Evolutionary conservation across 2,329 filamentous ascomycete genomes (phyloP).

Genomic region (Ophiostoma sp.): DNA sequence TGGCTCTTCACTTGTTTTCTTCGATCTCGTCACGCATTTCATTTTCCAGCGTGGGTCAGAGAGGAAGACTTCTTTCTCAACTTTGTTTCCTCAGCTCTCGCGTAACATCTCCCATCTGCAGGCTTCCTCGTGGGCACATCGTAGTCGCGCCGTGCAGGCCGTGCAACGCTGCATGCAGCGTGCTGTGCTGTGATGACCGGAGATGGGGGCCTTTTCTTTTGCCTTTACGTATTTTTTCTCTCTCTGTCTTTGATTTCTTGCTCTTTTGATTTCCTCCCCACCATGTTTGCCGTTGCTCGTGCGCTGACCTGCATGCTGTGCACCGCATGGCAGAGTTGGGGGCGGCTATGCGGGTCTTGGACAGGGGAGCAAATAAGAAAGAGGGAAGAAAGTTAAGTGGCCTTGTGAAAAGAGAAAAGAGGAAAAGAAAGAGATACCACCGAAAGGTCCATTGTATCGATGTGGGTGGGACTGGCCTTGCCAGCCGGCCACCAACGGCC

Average conservation of each 20-base stretch:
- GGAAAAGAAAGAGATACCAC: not conserved
- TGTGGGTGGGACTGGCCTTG: not conserved
- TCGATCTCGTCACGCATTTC: slow-evolving; percentile 7
- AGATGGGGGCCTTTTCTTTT: not conserved
- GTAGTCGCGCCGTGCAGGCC: slow-evolving; percentile 5
- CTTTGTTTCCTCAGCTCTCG: not conserved
- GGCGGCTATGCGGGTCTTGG: slow-evolving; percentile 16
- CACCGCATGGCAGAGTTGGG: slow-evolving; percentile 9
- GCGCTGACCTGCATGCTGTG: slow-evolving; percentile 10
- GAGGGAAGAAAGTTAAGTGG: not conserved
- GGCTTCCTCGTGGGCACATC: not conserved
- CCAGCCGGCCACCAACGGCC: slow-evolving; percentile 4
- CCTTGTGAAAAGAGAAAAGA: not conserved
- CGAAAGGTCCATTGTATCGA: not conserved
- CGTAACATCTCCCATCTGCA: not conserved
- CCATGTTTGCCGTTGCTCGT: slow-evolving; percentile 11
- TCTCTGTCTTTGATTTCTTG: not conserved
- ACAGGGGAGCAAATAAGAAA: not conserved
- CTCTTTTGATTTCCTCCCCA: not conserved
- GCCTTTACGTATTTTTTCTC: not conserved
- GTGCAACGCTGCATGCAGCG: slow-evolving; percentile 16
- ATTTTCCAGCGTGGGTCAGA: not conserved
- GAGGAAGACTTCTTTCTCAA: not conserved
- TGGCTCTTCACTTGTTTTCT: not conserved
- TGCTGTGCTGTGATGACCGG: slow-evolving; percentile 13